Conservation (phyloP, 176 grass and related monocot species). For the Musa troglodytarum region DNA sequence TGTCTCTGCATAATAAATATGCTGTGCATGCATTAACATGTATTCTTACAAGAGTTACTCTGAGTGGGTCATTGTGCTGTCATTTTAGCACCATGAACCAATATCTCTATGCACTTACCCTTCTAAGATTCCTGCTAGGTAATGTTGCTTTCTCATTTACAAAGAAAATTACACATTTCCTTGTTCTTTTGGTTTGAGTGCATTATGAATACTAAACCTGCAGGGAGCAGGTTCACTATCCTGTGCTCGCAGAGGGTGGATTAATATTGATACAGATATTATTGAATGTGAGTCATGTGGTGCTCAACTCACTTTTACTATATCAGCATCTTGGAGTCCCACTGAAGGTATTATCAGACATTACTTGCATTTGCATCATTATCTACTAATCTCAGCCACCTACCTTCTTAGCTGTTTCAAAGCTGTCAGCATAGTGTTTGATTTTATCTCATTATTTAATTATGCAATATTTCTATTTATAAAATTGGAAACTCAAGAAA, state of each 20-base stretch:
- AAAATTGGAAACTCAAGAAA: not conserved
- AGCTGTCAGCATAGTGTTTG: not conserved
- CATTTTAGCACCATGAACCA: not conserved
- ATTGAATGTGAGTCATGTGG: conserved; percentile 92
- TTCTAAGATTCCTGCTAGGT: not conserved
- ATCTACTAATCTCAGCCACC: not conserved
- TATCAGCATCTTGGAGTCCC: conserved; percentile 47
- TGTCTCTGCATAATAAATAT: not conserved
- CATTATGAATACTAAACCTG: conserved; percentile 26
- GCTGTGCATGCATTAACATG: not conserved
- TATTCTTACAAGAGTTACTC: not conserved
- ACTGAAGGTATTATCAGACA: conserved; percentile 57
- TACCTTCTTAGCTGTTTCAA: not conserved
- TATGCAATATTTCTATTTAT: not conserved
- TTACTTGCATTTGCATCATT: not conserved
- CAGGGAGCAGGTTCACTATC: conserved; percentile 61
- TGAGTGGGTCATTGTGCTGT: not conserved
- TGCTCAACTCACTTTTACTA: conserved; percentile 53
- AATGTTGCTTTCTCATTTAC: not conserved
- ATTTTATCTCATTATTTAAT: not conserved
- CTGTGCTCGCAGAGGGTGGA: conserved; percentile 82
- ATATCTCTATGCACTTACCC: not conserved
- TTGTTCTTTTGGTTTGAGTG: not conserved
- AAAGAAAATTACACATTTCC: not conserved
- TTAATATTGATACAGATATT: conserved; percentile 66